These are phyloP conservation scores for Aegilops tauschii DNA, from an alignment of 176 grass and related monocot genomes.

Conservation along the genomic window DNA sequence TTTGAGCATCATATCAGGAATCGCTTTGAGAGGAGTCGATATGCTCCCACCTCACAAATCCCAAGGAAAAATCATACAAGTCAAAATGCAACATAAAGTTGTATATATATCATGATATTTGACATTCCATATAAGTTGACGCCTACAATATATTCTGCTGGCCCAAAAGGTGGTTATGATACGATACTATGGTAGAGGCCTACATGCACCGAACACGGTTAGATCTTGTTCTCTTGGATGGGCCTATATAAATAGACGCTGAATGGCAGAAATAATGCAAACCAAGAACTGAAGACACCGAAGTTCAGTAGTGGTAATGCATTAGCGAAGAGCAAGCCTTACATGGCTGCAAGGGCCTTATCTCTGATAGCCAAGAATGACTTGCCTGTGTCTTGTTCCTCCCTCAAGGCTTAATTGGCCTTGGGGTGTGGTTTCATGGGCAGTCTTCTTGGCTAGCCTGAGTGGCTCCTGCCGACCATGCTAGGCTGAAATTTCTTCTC, in stretches of 20 bases:
- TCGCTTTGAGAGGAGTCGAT: background rate
- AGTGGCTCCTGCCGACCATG: constrained; percentile 26
- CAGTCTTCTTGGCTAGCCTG: constrained; percentile 48
- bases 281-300: background rate
- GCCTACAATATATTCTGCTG: background rate
- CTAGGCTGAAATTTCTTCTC: constrained; percentile 8
- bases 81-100: background rate
- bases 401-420: background rate
- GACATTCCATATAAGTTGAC: background rate
- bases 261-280: background rate
- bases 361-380: constrained; percentile 33
- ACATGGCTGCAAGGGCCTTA: background rate
- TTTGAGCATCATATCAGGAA: background rate
- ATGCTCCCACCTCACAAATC: background rate
- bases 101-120: background rate
- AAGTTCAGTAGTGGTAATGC: background rate
- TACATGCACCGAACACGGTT: background rate
- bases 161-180: background rate
- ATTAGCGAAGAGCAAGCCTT: background rate
- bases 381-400: constrained; percentile 18
- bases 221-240: background rate
- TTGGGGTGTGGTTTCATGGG: constrained; percentile 19
- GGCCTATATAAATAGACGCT: background rate
- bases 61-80: background rate
- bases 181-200: background rate